Evolutionary conservation across 1,284 basidiomycete species (phyloP).

Genomic region (Cerioporus squamosus): DNA sequence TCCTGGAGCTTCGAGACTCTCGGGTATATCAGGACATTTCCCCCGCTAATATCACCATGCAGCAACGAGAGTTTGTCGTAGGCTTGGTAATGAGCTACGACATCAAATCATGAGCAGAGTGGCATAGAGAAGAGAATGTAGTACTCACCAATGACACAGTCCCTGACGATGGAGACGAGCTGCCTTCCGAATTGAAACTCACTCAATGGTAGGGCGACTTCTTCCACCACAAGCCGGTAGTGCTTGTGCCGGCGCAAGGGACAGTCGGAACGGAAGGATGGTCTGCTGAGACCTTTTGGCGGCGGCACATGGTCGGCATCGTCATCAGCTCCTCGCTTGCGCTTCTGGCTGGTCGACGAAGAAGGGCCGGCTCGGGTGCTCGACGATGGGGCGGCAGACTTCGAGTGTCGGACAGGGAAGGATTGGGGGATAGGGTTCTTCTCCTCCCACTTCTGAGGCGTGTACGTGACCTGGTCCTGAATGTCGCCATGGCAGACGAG

Average conservation of each 20-base stretch:
- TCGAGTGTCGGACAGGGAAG: background rate
- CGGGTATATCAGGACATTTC: slow-evolving; percentile 6
- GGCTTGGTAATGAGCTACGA: slow-evolving; percentile 1
- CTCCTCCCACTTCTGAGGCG: background rate
- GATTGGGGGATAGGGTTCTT: background rate
- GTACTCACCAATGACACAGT: background rate
- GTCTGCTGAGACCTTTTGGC: background rate
- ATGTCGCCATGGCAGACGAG: slow-evolving; percentile 5
- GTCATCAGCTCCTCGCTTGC: background rate
- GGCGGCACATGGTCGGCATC: background rate
- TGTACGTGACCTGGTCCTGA: background rate
- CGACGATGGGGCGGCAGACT: background rate
- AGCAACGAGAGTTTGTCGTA: background rate
- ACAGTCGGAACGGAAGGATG: background rate
- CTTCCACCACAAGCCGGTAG: slow-evolving; percentile 8
- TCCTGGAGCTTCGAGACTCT: background rate
- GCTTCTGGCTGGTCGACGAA: no score
- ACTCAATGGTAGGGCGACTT: background rate
- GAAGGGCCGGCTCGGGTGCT: background rate
- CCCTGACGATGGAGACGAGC: background rate
- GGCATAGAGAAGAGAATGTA: background rate
- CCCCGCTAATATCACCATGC: slow-evolving; percentile 8
- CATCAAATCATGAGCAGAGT: background rate
- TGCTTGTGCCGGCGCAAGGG: slow-evolving; percentile 4
- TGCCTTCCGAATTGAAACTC: background rate